Evolutionary conservation across 768 basidiomycete species (phyloP).

Genomic region (Agaricus subrufescens): DNA sequence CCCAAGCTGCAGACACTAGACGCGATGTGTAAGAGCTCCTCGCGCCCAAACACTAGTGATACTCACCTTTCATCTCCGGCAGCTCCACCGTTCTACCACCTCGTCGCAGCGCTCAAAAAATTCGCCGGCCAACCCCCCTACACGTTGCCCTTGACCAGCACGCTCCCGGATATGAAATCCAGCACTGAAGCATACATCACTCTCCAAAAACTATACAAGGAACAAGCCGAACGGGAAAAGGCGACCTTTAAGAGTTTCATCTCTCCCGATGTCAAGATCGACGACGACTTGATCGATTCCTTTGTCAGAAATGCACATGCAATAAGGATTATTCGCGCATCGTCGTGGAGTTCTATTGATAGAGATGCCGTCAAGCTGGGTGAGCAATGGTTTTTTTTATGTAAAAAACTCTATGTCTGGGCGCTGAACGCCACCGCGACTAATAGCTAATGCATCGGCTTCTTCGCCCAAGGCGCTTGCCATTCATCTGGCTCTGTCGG

Average conservation of each 20-base stretch:
- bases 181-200: constrained; percentile 79
- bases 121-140: constrained; percentile 53
- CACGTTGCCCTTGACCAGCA: constrained; percentile 77
- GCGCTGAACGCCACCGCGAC: neutral
- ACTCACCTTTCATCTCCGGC: constrained; percentile 21
- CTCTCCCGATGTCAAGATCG: constrained; percentile 24
- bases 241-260: constrained; percentile 47
- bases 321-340: constrained; percentile 60
- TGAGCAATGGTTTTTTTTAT: constrained; percentile 21
- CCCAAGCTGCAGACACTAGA: constrained; percentile 31
- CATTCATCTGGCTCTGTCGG: constrained; percentile 73
- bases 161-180: constrained; percentile 95
- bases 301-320: constrained; percentile 83
- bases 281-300: constrained; percentile 53
- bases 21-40: neutral
- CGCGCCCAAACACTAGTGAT: constrained; percentile 14
- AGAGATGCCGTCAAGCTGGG: constrained; percentile 44
- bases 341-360: constrained; percentile 55
- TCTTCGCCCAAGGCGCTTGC: constrained; percentile 50
- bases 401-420: neutral
- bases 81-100: constrained; percentile 68
- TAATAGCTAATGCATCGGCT: constrained; percentile 35
- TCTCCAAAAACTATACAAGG: constrained; percentile 82
- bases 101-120: constrained; percentile 66
- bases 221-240: constrained; percentile 69